Conservation (phyloP, 176 grass and related monocot species). For the Thinopyrum elongatum region DNA sequence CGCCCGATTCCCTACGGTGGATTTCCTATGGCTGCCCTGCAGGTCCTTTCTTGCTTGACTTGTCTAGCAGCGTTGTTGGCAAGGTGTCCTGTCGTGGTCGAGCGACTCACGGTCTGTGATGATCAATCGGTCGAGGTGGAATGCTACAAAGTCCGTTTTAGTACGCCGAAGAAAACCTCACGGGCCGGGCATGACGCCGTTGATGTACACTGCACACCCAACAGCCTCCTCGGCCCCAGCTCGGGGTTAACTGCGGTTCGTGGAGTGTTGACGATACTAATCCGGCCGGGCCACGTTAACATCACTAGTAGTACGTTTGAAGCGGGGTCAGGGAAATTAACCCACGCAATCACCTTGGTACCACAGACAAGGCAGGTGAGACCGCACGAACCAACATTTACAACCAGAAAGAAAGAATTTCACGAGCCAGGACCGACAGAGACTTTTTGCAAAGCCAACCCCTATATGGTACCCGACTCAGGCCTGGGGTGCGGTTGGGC, state of each 20-base stretch:
- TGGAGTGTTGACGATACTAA: not conserved
- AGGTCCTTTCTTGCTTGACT: not conserved
- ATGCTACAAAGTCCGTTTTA: not conserved
- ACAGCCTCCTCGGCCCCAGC: too few species aligned
- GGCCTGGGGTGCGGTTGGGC: not conserved
- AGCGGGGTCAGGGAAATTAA: not conserved
- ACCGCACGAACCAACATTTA: slow-evolving; percentile 5
- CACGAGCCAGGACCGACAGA: not conserved
- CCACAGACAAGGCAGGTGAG: not conserved
- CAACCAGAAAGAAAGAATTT: not conserved
- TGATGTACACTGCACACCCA: not conserved
- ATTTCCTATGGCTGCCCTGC: not conserved
- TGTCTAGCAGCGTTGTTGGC: not conserved
- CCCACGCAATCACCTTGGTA: not conserved
- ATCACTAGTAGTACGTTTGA: not conserved
- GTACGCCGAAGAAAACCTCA: not conserved
- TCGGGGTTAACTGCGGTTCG: not conserved
- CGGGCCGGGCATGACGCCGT: not conserved
- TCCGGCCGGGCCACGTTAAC: not conserved
- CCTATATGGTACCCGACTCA: not conserved
- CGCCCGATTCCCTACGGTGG: not conserved
- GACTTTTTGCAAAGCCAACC: not conserved
- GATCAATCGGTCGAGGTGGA: not conserved
- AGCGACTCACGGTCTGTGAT: not conserved
- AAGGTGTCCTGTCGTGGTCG: not conserved